phyloP scores from a whole-genome alignment of 1,139 yeast genomes.

The Yamadazyma epiphylla region DNA sequence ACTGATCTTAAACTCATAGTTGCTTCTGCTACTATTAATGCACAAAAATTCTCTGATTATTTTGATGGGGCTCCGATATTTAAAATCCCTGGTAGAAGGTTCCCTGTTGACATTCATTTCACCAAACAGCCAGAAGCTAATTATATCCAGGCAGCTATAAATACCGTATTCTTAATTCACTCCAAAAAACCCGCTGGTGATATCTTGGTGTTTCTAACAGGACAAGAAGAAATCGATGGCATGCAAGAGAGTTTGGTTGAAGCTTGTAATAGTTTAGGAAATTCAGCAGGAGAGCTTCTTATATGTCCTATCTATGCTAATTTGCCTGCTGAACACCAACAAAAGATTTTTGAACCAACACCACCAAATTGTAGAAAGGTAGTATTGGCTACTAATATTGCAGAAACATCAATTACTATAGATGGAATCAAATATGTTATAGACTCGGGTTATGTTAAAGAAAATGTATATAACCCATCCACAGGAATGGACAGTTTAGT shows the following conservation, averaged over 20 bases:
- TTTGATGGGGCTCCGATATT: conserved; percentile 84
- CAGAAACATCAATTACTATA: conserved; percentile 94
- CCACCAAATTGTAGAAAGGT: conserved; percentile 79
- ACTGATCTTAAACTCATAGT: conserved; percentile 71
- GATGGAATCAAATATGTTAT: conserved; percentile 87
- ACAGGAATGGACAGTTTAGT: conserved; percentile 90
- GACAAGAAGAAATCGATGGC: conserved; percentile 91
- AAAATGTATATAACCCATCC: conserved; percentile 74
- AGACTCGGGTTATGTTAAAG: conserved; percentile 92
- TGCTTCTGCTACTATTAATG: conserved; percentile 94
- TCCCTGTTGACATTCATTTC: conserved; percentile 83
- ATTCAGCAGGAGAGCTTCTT: conserved; percentile 58
- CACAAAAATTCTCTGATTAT: conserved; percentile 74
- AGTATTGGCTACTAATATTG: conserved; percentile 92
- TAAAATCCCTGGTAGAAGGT: conserved; percentile 84
- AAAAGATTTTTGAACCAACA: conserved; percentile 81
- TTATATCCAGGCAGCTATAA: conserved; percentile 82
- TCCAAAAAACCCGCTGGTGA: conserved; percentile 74
- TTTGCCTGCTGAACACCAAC: conserved; percentile 79
- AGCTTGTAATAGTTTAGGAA: conserved; percentile 61
- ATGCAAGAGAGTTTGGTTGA: conserved; percentile 70
- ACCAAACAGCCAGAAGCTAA: conserved; percentile 88
- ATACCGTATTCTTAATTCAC: conserved; percentile 77
- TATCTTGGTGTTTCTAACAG: conserved; percentile 85
- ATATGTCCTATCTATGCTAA: conserved; percentile 92